Evolutionary conservation across 345 rosid species (phyloP), one percentile per base, ranked within the genome.

Genomic region (Syzygium aromaticum): DNA sequence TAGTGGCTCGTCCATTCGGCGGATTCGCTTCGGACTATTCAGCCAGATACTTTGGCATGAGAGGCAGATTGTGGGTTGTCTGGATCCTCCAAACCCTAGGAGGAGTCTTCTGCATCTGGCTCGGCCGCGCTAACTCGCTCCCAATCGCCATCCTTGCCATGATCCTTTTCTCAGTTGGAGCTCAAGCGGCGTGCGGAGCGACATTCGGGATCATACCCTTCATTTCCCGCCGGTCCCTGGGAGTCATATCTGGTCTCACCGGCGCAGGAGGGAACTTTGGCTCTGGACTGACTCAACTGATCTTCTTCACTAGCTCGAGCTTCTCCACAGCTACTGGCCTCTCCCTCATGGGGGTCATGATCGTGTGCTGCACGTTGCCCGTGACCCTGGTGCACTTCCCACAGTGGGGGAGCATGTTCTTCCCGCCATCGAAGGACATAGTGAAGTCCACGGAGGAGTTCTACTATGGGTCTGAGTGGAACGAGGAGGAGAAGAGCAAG

Each of bases 101-200:
- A 87, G 97, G 94, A 17, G 91, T 84, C 59, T 94, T 97, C 90
- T 97, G 98, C 54, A 89, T 95, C 80, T 96, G 97, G 96, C 94
- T 97, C 7, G 97, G 98, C 57, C 93, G 77, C 0, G 94, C 98
- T 85, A 92, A 82, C 82, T 77, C 99, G 56, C 95, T 97, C 84
- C 96, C 96, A n/a, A 61, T 94, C 1, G 94, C 99, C 6, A 12
- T 95, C 64, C 56, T 92, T 11, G 89, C 98, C 12, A 95, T 95
- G 98, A 97, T 95, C 78, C 94, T 95, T 57, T 95, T 95, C 93
- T 95, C 97, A 1, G 3, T 93, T 0, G 99, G 97, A 13, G 94
- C 95, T 52, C 98, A 95, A 90, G 98, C 99, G 0, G 97, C 99
- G 3, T 96, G 99, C 11, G 98, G 99, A 27, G 98, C 98, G 4